Evolutionary conservation across 2,329 filamentous ascomycete genomes (phyloP).

Genomic region (Arachnopeziza araneosa): DNA sequence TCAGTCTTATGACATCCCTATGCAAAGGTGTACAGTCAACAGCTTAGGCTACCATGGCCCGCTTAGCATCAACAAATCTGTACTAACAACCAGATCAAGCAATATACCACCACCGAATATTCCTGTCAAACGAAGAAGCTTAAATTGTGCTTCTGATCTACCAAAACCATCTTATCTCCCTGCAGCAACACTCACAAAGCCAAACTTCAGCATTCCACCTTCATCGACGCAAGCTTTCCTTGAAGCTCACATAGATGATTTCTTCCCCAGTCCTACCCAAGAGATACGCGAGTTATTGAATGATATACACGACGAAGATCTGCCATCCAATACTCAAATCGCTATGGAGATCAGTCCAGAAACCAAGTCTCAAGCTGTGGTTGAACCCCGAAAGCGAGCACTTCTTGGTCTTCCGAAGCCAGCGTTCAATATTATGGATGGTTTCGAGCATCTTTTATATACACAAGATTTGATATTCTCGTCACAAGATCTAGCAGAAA

Average conservation of each 20-base stretch:
- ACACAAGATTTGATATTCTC: constrained; percentile 44
- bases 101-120: constrained; percentile 21
- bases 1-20: not conserved
- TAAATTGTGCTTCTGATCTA: constrained; percentile 1
- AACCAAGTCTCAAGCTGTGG: not conserved
- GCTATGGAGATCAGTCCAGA: constrained; percentile 17
- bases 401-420: not conserved
- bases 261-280: constrained; percentile 52
- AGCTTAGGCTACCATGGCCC: not conserved
- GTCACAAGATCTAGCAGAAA: constrained; percentile 42
- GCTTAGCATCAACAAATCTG: not conserved
- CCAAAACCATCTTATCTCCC: not conserved
- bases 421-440: not conserved
- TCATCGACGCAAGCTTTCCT: constrained; percentile 50
- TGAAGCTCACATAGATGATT: constrained; percentile 43
- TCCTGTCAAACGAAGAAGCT: constrained; percentile 6
- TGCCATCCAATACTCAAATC: constrained; percentile 21
- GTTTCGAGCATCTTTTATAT: constrained; percentile 17
- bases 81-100: constrained; percentile 10
- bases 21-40: not conserved
- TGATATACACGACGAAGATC: constrained; percentile 29
- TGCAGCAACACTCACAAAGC: not conserved
- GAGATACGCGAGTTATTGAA: constrained; percentile 39
- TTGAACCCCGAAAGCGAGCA: no score
- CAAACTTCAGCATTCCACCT: constrained; percentile 21